Conservation (phyloP, 2,329 filamentous ascomycete genomes). For the Phaeosphaeria sp. region DNA sequence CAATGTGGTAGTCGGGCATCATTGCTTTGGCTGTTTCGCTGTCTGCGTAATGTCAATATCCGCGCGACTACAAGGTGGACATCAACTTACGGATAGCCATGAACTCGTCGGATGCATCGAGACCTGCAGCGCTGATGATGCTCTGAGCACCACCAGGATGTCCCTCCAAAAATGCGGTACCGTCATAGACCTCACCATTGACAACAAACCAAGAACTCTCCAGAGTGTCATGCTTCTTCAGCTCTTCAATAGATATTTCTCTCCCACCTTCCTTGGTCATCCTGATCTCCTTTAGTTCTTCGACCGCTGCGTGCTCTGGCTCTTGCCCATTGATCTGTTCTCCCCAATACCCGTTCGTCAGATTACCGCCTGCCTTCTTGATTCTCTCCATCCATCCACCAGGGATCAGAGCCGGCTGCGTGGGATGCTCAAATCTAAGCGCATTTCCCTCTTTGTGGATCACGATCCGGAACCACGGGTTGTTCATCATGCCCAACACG, state of each 20-base stretch:
- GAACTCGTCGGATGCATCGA: slow-evolving; percentile 87
- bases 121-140: slow-evolving; percentile 80
- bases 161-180: slow-evolving; percentile 76
- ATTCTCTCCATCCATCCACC: slow-evolving; percentile 95
- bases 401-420: slow-evolving; percentile 75
- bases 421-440: slow-evolving; percentile 85
- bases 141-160: slow-evolving; percentile 88
- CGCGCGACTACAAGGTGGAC: background rate
- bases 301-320: slow-evolving; percentile 50
- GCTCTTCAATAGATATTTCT: slow-evolving; percentile 72
- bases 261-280: slow-evolving; percentile 76
- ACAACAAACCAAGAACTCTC: slow-evolving; percentile 85
- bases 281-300: slow-evolving; percentile 69
- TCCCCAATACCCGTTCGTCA: slow-evolving; percentile 85
- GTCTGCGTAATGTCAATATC: slow-evolving; percentile 58
- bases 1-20: slow-evolving; percentile 87
- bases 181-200: slow-evolving; percentile 87
- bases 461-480: slow-evolving; percentile 86
- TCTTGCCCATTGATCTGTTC: slow-evolving; percentile 67
- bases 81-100: slow-evolving; percentile 80
- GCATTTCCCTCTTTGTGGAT: slow-evolving; percentile 71
- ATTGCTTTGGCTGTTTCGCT: slow-evolving; percentile 90
- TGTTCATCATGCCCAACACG: slow-evolving; percentile 97
- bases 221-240: slow-evolving; percentile 70
- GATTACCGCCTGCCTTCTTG: slow-evolving; percentile 80